Base-by-base conservation (phyloP, 805 yeast genomes). In the Saccharomycopsis sp. region DNA sequence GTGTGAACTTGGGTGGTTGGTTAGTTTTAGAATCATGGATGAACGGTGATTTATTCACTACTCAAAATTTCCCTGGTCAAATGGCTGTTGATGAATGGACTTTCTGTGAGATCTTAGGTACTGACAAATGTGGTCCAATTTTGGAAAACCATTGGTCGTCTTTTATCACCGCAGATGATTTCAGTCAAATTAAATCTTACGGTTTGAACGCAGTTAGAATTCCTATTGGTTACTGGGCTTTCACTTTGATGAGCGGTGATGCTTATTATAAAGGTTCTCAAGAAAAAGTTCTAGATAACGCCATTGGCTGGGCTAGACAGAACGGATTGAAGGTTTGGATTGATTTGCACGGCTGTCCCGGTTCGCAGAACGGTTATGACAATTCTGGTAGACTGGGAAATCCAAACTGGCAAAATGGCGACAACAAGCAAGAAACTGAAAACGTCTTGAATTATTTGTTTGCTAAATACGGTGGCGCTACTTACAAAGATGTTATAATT, bases 281-380 rank as follows among this genome's bases (percentile, higher is more conserved):
- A 47, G 78, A 76, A 43, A 62, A 66, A 6, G 83, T 81, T 55
- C 62, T 85, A 47, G 75, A 80, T 36, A 62, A 72, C 43, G 84
- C 86, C 1, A 63, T 85, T 34, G 72, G 65, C 37, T 85, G 94
- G 94, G 77, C 83, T n/a, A 60, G 74, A 17, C 65, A 66, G 34
- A 60, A 79, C 53, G 80, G 70, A 11, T 62, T 85, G 50, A 74
- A 81, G 46, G 81, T 79, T 3, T 77, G 84, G 80, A 64, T 85
- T 41, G 94, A 85, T 57, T 62, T 85, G 42, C 95, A 85, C 55
- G 87, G 90, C 11, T 79, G 72, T 5, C 93, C 93, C 4, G 90
- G 89, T 1, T 79, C 89, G 1, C 93, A 85, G 56, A 85, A 85
- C 59, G 93, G 94, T 11, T 84, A 83, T 66, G 89, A 84, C 56